Evolutionary conservation across 202 grass and related monocot genomes (phyloP).

Genomic region (Musa balbisiana): DNA sequence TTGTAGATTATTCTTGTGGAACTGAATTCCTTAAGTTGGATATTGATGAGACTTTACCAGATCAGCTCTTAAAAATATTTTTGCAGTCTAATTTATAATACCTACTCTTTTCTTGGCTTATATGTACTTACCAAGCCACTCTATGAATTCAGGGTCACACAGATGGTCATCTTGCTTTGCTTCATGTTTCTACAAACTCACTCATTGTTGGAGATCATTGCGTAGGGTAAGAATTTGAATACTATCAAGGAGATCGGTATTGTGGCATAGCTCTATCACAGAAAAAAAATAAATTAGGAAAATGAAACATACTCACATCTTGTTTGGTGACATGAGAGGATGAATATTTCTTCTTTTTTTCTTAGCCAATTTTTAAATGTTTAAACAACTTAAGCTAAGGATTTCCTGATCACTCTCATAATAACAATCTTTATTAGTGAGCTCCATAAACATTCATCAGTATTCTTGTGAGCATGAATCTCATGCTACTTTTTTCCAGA

Average conservation of each 20-base stretch:
- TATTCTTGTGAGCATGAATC: background rate
- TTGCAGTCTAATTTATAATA: no score
- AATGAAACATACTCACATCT: background rate
- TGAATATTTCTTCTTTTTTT: background rate
- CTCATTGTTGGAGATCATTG: conserved; percentile 96
- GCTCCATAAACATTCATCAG: background rate
- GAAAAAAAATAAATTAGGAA: background rate
- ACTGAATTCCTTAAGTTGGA: background rate
- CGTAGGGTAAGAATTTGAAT: conserved; percentile 68
- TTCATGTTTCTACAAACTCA: conserved; percentile 68
- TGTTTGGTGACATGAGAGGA: background rate
- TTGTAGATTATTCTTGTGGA: background rate
- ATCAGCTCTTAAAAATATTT: background rate
- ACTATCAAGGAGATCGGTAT: background rate
- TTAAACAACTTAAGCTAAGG: background rate
- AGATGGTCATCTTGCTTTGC: conserved; percentile 81
- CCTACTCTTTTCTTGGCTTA: background rate
- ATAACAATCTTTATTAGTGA: background rate
- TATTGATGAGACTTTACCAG: background rate
- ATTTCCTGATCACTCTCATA: background rate
- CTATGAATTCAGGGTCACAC: conserved; percentile 57
- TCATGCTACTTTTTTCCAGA: no score
- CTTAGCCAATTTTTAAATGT: background rate
- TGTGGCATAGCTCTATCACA: background rate
- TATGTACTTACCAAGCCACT: background rate